Evolutionary conservation across 1,139 yeast genomes (phyloP).

Genomic region (Spencermartinsiella ligniputridi): DNA sequence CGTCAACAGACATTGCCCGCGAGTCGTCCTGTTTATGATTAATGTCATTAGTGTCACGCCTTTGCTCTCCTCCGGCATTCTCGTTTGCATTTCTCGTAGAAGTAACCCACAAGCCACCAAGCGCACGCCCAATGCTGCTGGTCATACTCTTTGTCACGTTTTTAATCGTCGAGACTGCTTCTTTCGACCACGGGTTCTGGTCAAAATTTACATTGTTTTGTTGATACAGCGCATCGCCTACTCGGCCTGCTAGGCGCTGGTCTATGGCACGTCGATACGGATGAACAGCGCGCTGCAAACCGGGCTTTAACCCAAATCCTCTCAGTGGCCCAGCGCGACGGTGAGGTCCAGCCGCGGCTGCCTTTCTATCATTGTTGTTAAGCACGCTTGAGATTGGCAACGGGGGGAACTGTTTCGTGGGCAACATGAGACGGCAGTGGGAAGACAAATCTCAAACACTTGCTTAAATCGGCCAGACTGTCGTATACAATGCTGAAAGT

Average conservation of each 20-base stretch:
- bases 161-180: neutral
- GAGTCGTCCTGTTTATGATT: neutral
- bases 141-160: neutral
- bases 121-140: neutral
- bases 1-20: neutral
- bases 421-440: too few species aligned
- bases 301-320: neutral
- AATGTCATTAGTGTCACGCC: neutral
- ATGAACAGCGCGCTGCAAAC: neutral
- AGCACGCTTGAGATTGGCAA: neutral
- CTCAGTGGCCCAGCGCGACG: neutral
- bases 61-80: neutral
- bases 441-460: too few species aligned
- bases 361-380: neutral
- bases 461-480: too few species aligned
- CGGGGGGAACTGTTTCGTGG: neutral
- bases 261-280: neutral
- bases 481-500: too few species aligned
- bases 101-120: neutral
- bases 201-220: neutral
- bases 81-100: neutral
- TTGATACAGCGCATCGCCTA: neutral
- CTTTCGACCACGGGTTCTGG: neutral
- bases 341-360: neutral
- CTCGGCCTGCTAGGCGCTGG: neutral